These are phyloP conservation scores for Artemisia tridentata DNA, from an alignment of 129 eudicot genomes.

Conservation along the genomic window DNA sequence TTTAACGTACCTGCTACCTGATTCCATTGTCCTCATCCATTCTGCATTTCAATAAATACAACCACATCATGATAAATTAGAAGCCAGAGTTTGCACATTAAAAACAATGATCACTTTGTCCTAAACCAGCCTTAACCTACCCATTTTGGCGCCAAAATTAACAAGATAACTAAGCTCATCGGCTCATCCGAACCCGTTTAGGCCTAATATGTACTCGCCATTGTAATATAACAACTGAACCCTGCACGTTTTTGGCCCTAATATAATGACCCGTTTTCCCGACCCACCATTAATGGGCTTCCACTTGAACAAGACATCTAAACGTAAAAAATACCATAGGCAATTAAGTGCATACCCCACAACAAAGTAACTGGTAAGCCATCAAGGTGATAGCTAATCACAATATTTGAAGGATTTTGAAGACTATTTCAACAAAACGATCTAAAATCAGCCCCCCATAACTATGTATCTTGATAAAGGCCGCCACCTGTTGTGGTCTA, in stretches of 20 bases:
- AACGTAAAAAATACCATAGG: not conserved
- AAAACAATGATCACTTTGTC: no score
- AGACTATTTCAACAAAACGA: conserved; percentile 74
- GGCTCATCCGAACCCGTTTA: no score
- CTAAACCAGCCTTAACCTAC: no score
- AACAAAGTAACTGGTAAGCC: conserved; percentile 89
- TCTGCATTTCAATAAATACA: conserved; percentile 37
- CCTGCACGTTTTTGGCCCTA: no score
- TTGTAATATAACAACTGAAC: no score
- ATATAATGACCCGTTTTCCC: not conserved
- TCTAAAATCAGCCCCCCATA: conserved; percentile 73
- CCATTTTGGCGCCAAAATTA: no score
- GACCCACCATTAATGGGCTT: not conserved
- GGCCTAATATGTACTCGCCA: no score
- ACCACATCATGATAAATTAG: not conserved
- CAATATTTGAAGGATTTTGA: conserved; percentile 65
- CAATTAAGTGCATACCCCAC: conserved; percentile 61
- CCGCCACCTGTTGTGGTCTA: conserved; percentile 69
- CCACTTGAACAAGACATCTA: not conserved
- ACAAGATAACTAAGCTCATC: no score
- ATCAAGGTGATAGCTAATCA: conserved; percentile 78
- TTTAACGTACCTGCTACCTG: conserved; percentile 82
- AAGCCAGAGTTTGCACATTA: no score
- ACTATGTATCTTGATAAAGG: conserved; percentile 64
- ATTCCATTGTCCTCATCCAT: conserved; percentile 92